Base-by-base conservation (phyloP, 2,329 filamentous ascomycete genomes). In the Ophiostoma montium region DNA sequence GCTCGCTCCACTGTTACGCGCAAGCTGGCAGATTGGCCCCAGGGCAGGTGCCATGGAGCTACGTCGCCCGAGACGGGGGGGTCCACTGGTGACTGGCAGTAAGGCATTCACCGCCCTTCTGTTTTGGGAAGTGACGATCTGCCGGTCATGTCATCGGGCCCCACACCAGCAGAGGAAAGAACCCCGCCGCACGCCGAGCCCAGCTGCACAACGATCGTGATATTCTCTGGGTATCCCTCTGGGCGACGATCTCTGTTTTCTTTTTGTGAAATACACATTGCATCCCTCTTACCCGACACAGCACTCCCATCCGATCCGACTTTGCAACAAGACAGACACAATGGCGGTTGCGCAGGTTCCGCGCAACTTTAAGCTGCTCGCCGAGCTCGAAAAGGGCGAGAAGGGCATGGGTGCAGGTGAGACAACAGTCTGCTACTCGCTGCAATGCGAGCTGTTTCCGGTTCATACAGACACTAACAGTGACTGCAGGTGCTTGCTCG, bases 361-460 rank as follows among this genome's bases (percentile, higher is more conserved):
- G 54, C 80, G 92, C 65, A 96, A 96, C 71, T 98, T 98, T 66
- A 83, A 90, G 62, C 78, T 98, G 57, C 75, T 98, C 50, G 92
- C 95, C 67, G 92, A 98, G 79, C 76, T 98, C 18, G 92, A 98
- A 72, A 96, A 96, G 72, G 92, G 92, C 62, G 92, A 98, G 72
- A 98, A 98, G 69, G 92, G 92, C 54, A 76, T 92, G 55, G 90
- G 92, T 62, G 88, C 90, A 65, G 86, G 87, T 86, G 67, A 51
- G 68, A 42, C n/a, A 19, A 15, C 38, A 16, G n/a, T 67, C 30
- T 30, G 31, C 11, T 2, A 5, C 18, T 9, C 23, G 21, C 3
- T 21, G n/a, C n/a, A n/a, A n/a, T 30, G 13, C 19, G 19, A 5
- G 1, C 13, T n/a, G 4, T 27, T n/a, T 16, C 2, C 12, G 21